Conservation (phyloP, 2,329 filamentous ascomycete species). For the Bipolaris bicolor region DNA sequence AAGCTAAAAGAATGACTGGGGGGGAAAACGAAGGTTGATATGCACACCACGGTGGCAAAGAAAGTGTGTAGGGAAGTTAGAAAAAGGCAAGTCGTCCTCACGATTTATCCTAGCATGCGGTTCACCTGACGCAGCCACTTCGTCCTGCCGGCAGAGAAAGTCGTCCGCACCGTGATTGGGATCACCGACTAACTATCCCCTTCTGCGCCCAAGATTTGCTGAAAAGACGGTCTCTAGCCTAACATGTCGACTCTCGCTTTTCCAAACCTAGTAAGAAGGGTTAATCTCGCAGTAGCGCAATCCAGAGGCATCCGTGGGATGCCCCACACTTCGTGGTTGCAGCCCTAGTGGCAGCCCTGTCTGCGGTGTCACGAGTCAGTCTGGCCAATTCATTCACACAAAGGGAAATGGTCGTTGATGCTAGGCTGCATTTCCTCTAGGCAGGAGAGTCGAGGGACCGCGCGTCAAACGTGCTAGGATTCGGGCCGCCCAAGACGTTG, state of each 20-base stretch:
- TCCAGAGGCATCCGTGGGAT: background rate
- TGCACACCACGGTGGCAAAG: constrained; percentile 1
- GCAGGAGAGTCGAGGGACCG: constrained; percentile 3
- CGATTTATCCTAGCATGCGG: constrained; percentile 10
- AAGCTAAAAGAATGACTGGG: constrained; percentile 8
- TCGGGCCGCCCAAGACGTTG: constrained; percentile 2
- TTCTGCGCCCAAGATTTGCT: background rate
- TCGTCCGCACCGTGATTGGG: constrained; percentile 8
- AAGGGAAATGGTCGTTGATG: background rate
- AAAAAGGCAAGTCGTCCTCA: constrained; percentile 1
- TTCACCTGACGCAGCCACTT: background rate
- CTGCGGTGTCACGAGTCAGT: constrained; percentile 1
- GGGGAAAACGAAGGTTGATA: constrained; percentile 8
- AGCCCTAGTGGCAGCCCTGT: background rate
- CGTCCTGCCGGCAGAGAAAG: background rate
- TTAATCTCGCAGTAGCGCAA: constrained; percentile 2
- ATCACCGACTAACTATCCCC: constrained; percentile 5
- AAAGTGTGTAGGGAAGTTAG: background rate
- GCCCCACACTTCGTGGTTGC: background rate
- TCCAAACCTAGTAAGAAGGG: background rate
- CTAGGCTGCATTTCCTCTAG: background rate
- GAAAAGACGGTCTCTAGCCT: background rate
- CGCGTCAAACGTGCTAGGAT: background rate
- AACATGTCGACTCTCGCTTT: background rate
- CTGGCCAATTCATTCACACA: background rate